Evolutionary conservation across 306 rosid species (phyloP).

Genomic region (Datisca glomerata): DNA sequence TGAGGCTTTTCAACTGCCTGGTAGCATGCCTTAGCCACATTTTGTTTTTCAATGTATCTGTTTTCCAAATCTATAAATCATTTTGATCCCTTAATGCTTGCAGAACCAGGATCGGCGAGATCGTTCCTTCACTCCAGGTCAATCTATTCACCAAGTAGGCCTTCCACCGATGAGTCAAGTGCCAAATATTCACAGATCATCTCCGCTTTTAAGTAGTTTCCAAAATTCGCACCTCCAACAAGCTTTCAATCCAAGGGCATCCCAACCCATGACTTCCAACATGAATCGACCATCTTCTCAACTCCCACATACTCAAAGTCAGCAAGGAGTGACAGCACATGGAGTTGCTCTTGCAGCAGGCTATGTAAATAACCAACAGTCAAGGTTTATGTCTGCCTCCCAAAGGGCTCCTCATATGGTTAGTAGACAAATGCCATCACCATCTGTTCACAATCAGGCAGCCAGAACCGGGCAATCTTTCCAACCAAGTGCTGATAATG

Average conservation of each 20-base stretch:
- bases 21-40: too few relatives aligned
- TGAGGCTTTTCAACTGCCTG: too few relatives aligned
- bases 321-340: conserved; percentile 30
- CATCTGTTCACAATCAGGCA: conserved; percentile 29
- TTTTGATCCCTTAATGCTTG: too few relatives aligned
- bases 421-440: conserved; percentile 25
- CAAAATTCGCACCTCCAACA: conserved; percentile 58
- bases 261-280: conserved; percentile 21
- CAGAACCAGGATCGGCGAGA: conserved; percentile 36
- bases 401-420: conserved; percentile 11
- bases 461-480: conserved; percentile 18
- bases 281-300: conserved; percentile 11
- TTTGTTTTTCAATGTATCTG: too few relatives aligned
- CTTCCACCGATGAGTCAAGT: too few relatives aligned
- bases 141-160: conserved; percentile 9
- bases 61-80: too few relatives aligned
- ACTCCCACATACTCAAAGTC: conserved; percentile 17
- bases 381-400: conserved; percentile 11
- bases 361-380: conserved; percentile 23
- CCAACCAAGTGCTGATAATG: conserved; percentile 16
- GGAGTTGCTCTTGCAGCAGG: conserved; percentile 25
- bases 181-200: conserved; percentile 18
- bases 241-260: conserved; percentile 23
- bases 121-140: conserved; percentile 11
- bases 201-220: conserved; percentile 12